phyloP scores from a whole-genome alignment of 2,329 filamentous ascomycete genomes.

The Purpureocillium takamizusanense region DNA sequence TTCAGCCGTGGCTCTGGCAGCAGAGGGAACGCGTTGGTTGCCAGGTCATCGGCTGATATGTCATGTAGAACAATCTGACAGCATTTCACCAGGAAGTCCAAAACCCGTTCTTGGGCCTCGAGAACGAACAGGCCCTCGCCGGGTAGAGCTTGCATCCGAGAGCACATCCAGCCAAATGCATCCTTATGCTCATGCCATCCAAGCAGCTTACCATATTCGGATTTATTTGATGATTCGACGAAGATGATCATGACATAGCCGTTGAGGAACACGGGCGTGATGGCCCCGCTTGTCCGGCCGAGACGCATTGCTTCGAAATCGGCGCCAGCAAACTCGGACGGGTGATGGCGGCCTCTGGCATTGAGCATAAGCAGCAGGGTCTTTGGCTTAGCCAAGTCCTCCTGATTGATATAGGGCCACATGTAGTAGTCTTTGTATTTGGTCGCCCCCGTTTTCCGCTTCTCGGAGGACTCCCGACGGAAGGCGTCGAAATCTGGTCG shows the following conservation, averaged over 20 bases:
- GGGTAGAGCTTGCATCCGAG: slow-evolving; percentile 26
- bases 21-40: slow-evolving; percentile 18
- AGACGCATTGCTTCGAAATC: slow-evolving; percentile 29
- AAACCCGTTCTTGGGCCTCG: slow-evolving; percentile 38
- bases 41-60: slow-evolving; percentile 22
- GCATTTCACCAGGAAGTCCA: slow-evolving; percentile 39
- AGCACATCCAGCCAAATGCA: slow-evolving; percentile 26
- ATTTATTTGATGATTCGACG: slow-evolving; percentile 9
- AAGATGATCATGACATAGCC: slow-evolving; percentile 24
- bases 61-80: slow-evolving; percentile 42
- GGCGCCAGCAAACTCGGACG: slow-evolving; percentile 34
- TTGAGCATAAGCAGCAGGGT: slow-evolving; percentile 42
- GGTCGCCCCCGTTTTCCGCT: slow-evolving; percentile 7
- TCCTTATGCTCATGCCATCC: slow-evolving; percentile 22
- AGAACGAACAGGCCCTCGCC: slow-evolving; percentile 40
- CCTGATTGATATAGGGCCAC: slow-evolving; percentile 48
- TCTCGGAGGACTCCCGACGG: slow-evolving; percentile 10
- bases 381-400: slow-evolving; percentile 39
- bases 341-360: slow-evolving; percentile 35
- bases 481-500: slow-evolving; percentile 40
- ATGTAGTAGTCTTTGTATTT: slow-evolving; percentile 27
- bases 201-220: slow-evolving; percentile 27
- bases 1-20: slow-evolving; percentile 26
- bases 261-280: slow-evolving; percentile 19
- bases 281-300: slow-evolving; percentile 12